Base-by-base conservation (phyloP, 148 eudicot species). In the Cornus kousa region DNA sequence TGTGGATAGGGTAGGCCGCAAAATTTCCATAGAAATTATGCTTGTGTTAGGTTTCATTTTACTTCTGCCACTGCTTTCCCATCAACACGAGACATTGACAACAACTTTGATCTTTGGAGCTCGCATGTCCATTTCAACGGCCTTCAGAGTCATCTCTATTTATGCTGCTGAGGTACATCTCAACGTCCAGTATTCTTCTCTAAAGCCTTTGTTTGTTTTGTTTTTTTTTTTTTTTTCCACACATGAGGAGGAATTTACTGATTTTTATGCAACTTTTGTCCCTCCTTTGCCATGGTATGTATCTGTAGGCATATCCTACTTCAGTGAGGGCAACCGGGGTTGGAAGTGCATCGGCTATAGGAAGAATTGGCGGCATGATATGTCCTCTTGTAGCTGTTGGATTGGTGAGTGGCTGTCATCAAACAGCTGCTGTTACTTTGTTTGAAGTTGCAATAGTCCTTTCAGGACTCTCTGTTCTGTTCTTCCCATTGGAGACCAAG, bases 1-100 rank as follows among this genome's bases (percentile, higher is more conserved):
- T 17, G 85, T 88, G 77, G 90, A 88, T 71, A 79, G 78, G 76
- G 24, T 83, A 22, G 90, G 90, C 4, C 88, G 87, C 62, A 85
- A 86, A 78, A 67, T 80, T 53, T 80, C 78, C 7, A 86, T 88
- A 82, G 75, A 67, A 28, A 71, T 88, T 68, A 55, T 80, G 82
- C 43, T 79, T 13, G 35, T 70, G 17, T 9, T 82, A 6, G 78
- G 84, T 7, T 80, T 82, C 65, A 32, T 83, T 71, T 67, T 79
- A 9, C 73, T 88, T 22, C 55, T 83, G n/a, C 90, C 88, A 13
- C 73, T 86, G 70, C 53, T 79, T 65, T 72, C 40, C 24, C 85
- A 68, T 78, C 82, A 81, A 70, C 50, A 62, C 43, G 84, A 79
- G 19, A 64, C 75, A 3, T 11, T 78, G 78, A 88, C 83, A 43